Conservation (phyloP, 495 filamentous ascomycete genomes). For the Corynascus novoguineensis region DNA sequence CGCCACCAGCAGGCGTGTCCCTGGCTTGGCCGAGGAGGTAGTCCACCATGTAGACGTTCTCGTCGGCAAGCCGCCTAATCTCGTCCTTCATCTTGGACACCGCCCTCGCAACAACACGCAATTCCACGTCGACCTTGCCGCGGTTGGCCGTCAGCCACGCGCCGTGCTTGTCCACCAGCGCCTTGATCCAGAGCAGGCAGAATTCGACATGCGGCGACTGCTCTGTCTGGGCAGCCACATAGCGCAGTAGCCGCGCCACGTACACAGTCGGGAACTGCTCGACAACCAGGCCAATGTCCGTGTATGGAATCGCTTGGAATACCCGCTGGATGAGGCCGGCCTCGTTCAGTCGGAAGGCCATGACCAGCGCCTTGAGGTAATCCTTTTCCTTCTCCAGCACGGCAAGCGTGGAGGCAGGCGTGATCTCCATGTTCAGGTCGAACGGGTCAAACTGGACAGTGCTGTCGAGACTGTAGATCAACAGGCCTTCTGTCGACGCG, state of each 20-base stretch:
- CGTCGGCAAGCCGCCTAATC: slow-evolving; percentile 68
- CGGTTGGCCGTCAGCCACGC: slow-evolving; percentile 73
- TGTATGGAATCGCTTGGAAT: slow-evolving; percentile 74
- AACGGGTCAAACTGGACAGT: slow-evolving; percentile 85
- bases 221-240: slow-evolving; percentile 81
- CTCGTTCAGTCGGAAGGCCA: slow-evolving; percentile 94
- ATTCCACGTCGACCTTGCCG: slow-evolving; percentile 68
- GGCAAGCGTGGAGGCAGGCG: slow-evolving; percentile 70
- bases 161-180: slow-evolving; percentile 76
- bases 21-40: slow-evolving; percentile 57
- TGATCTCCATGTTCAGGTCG: slow-evolving; percentile 89
- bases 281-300: slow-evolving; percentile 72
- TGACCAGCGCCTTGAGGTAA: slow-evolving; percentile 85
- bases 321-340: slow-evolving; percentile 68
- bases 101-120: slow-evolving; percentile 71
- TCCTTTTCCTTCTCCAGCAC: slow-evolving; percentile 69
- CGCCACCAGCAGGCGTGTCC: slow-evolving; percentile 11
- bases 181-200: slow-evolving; percentile 85
- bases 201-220: slow-evolving; percentile 90
- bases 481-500: slow-evolving; percentile 85
- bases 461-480: slow-evolving; percentile 85
- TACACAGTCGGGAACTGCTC: slow-evolving; percentile 80
- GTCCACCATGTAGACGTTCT: slow-evolving; percentile 79
- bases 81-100: slow-evolving; percentile 71
- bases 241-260: slow-evolving; percentile 70